phyloP scores from a whole-genome alignment of 179 eudicot genomes.

The Sideroxylon spinosum region DNA sequence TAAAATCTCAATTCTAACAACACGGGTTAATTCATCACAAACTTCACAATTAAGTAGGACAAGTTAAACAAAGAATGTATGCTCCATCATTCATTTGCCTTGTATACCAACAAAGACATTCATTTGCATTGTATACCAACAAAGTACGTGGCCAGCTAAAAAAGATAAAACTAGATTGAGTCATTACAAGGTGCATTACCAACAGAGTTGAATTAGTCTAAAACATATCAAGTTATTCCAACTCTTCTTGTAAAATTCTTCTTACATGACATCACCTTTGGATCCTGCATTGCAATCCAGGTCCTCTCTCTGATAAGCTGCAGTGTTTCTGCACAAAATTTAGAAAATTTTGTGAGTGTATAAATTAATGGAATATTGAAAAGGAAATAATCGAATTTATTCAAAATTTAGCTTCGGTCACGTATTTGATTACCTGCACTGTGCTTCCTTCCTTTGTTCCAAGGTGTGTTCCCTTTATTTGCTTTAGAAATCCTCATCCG shows the following conservation, averaged over 20 bases:
- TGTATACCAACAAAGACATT: slow-evolving; percentile 1
- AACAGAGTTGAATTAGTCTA: not conserved
- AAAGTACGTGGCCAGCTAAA: not conserved
- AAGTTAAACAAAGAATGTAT: not conserved
- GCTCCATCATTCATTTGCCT: not conserved
- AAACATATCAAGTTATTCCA: not conserved
- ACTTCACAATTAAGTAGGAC: no score
- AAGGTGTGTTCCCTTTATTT: slow-evolving; percentile 74
- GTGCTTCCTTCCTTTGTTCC: slow-evolving; percentile 96
- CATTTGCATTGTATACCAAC: not conserved
- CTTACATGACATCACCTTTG: slow-evolving; percentile 96
- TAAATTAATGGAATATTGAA: not conserved
- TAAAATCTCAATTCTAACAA: no score
- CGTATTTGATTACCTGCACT: slow-evolving; percentile 53
- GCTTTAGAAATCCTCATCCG: slow-evolving; percentile 80
- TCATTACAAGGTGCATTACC: slow-evolving; percentile 1
- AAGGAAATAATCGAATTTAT: not conserved
- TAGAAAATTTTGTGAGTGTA: not conserved
- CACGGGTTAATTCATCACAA: no score
- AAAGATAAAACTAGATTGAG: not conserved
- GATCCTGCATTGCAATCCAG: slow-evolving; percentile 86
- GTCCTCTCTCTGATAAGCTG: slow-evolving; percentile 75
- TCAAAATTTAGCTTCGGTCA: not conserved
- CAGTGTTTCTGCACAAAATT: slow-evolving; percentile 61
- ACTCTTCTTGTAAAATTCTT: slow-evolving; percentile 18